A percentile compares a stretch with the other conserved stretches of the same genome.
These are phyloP conservation scores for Hypoxylon sp. DNA, from an alignment of 2,329 filamentous ascomycete genomes.

Conservation along the genomic window DNA sequence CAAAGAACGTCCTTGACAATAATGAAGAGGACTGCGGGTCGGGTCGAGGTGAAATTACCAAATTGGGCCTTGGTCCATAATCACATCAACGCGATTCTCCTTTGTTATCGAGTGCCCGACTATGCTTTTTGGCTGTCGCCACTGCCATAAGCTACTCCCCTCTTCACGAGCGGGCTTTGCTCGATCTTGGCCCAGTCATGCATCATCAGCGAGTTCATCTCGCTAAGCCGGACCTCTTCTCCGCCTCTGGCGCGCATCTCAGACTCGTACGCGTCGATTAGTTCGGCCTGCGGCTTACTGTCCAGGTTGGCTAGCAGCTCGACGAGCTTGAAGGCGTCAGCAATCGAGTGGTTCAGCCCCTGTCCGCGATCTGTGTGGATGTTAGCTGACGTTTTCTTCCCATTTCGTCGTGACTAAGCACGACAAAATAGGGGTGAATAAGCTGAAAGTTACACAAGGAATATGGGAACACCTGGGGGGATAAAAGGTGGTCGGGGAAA, in stretches of 20 bases:
- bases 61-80: too few relatives aligned
- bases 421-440: neutral
- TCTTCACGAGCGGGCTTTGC: conserved; percentile 49
- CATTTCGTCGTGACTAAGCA: neutral
- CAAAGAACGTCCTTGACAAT: neutral
- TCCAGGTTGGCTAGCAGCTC: conserved; percentile 45
- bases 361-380: conserved; percentile 56
- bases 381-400: neutral
- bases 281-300: conserved; percentile 39
- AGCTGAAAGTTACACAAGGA: neutral
- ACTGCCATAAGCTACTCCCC: conserved; percentile 39
- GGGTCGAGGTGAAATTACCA: neutral
- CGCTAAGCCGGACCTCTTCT: conserved; percentile 58
- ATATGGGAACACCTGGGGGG: neutral
- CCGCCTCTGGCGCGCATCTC: conserved; percentile 60
- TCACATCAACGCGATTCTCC: neutral
- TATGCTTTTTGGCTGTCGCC: conserved; percentile 9
- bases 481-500: neutral
- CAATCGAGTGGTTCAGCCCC: conserved; percentile 61
- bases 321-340: conserved; percentile 56
- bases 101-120: neutral
- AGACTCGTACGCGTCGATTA: conserved; percentile 56
- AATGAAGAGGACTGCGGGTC: neutral
- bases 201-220: conserved; percentile 59
- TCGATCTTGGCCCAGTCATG: conserved; percentile 55